Evolutionary conservation across 2,329 filamentous ascomycete genomes (phyloP), one percentile per base, ranked within the genome.

Genomic region (Parafenestella ontariensis): DNA sequence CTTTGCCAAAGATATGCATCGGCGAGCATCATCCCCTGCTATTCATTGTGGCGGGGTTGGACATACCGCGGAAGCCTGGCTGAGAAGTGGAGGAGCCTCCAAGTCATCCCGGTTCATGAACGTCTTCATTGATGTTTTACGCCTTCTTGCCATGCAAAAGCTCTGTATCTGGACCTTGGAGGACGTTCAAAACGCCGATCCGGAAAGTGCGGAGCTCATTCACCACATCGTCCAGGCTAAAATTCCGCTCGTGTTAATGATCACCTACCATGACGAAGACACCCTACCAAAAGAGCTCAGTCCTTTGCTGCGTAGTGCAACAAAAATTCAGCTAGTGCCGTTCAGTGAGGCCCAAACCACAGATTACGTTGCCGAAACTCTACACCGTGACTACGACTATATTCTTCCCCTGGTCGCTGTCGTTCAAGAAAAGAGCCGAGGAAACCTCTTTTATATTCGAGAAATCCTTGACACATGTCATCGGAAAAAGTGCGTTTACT

Each of bases 401-500:
- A 85, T 95, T 1, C 79, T 90, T 1, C 88, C 92, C 0, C 80
- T 98, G 17, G 90, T 91, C 2, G 85, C 92, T 6, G 90, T 96
- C 9, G 87, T 97, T 5, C 90, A 96, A 72, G 92, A 94, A 67
- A 96, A 95, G 77, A 94, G 91, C 8, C 85, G 85, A 23, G 93
- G 93, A 1, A 96, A 96, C 58, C 89, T 92, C 0, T 97, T 96
- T 68, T 96, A 95, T 68, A 90, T 96, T 73, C 85, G 91, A 50
- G 91, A 96, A 76, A 96, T 97, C 84, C 83, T 97, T 4, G 91
- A 91, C 68, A 89, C 89, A 3, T 96, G 91, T 71, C 88, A 96
- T 72, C 87, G 91, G 36, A 95, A 91, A 70, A 89, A 89, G 62
- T 96, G 91, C 72, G 89, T 97, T 45, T 96, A 88, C 85, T 97